Evolutionary conservation across 768 basidiomycete genomes (phyloP).

Genomic region (Xanthoconium stramineum): DNA sequence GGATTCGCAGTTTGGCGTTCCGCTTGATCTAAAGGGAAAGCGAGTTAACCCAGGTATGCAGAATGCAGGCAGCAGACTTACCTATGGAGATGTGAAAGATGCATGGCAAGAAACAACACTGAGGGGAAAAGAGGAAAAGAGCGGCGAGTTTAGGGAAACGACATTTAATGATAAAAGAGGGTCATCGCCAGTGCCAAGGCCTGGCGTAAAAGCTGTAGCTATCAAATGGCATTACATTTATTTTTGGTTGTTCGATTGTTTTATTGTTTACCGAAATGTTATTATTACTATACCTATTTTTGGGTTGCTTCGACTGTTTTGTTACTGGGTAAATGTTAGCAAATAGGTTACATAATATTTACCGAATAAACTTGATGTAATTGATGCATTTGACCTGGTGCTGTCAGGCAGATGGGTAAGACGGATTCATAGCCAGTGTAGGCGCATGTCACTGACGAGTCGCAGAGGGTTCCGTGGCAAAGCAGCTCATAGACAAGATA

Average conservation of each 20-base stretch:
- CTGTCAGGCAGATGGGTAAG: slow-evolving; percentile 20
- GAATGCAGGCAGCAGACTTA: not conserved
- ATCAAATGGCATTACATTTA: not conserved
- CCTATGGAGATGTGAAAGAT: slow-evolving; percentile 4
- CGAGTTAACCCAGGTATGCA: slow-evolving; percentile 1
- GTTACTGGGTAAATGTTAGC: not conserved
- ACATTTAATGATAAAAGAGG: not conserved
- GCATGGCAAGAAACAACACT: slow-evolving; percentile 13
- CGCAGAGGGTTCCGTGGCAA: slow-evolving; percentile 68
- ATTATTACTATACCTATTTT: not conserved
- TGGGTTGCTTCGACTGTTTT: not conserved
- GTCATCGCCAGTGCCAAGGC: not conserved
- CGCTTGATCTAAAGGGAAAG: not conserved
- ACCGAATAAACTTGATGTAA: slow-evolving; percentile 1
- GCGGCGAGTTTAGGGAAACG: too few species aligned
- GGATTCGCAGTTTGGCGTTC: slow-evolving; percentile 25
- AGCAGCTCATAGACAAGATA: slow-evolving; percentile 86
- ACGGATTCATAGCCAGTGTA: not conserved
- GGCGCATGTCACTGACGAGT: not conserved
- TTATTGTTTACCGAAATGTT: too few species aligned
- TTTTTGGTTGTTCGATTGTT: not conserved
- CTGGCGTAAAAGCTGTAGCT: not conserved
- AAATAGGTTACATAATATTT: not conserved
- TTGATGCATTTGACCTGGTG: too few species aligned
- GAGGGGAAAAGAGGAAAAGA: not conserved